These are phyloP conservation scores for Takashimella koratensis DNA, from an alignment of 1,284 basidiomycete genomes.

Conservation along the genomic window DNA sequence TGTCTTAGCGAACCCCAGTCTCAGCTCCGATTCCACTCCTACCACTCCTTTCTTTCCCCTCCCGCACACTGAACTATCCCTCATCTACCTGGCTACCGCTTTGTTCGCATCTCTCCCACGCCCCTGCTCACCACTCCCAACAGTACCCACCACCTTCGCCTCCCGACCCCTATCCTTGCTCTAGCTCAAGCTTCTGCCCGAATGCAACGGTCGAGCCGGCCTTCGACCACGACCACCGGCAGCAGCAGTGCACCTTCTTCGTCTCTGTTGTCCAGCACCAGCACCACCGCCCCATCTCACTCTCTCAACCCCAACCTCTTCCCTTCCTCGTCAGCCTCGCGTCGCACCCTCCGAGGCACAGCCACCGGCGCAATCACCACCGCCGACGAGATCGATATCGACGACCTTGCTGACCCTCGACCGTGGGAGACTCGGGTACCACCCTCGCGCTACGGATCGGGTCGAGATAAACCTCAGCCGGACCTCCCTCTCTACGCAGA, in stretches of 20 bases:
- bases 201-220: neutral
- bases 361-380: neutral
- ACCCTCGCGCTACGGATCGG: conserved; percentile 36
- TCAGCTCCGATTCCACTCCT: too few species aligned
- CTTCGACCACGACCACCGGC: neutral
- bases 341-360: neutral
- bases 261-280: neutral
- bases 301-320: neutral
- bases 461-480: conserved; percentile 2
- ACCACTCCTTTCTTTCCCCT: too few species aligned
- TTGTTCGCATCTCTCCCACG: too few species aligned
- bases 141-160: too few species aligned
- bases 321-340: neutral
- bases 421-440: conserved; percentile 42
- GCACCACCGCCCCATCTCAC: neutral
- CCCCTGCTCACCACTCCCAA: too few species aligned
- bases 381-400: conserved; percentile 15
- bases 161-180: too few species aligned
- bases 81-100: too few species aligned
- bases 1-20: too few species aligned
- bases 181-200: neutral
- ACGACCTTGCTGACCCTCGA: conserved; percentile 38
- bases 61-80: too few species aligned
- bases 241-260: neutral
- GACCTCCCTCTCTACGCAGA: conserved; percentile 13